These are phyloP conservation scores for Acacia concinna DNA, from an alignment of 331 rosid genomes.

Conservation along the genomic window DNA sequence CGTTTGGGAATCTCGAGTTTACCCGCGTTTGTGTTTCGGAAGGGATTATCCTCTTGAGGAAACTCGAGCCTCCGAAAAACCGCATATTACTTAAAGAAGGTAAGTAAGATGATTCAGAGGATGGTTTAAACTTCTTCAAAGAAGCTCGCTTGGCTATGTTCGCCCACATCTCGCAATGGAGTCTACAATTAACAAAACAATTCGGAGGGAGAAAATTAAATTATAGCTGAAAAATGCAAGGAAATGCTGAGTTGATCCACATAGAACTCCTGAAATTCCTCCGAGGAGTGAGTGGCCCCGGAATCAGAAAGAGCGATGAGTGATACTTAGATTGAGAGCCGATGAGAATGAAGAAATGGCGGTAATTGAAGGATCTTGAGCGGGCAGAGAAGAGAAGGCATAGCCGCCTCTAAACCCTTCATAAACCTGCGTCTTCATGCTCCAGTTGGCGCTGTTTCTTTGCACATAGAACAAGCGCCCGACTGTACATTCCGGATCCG, in stretches of 20 bases:
- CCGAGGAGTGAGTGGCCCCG: neutral
- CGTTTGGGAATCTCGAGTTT: conserved; percentile 7
- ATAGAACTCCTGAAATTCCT: neutral
- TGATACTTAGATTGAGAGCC: neutral
- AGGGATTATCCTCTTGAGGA: conserved; percentile 32
- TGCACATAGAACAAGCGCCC: neutral
- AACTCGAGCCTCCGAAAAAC: conserved; percentile 19
- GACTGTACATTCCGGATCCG: neutral
- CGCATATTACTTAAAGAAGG: conserved; percentile 32
- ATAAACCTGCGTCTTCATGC: conserved; percentile 52
- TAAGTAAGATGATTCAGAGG: conserved; percentile 14
- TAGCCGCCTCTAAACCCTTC: conserved; percentile 83
- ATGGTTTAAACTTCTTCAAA: conserved; percentile 35
- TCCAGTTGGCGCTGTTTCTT: neutral
- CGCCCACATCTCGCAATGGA: conserved; percentile 59
- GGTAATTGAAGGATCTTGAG: neutral
- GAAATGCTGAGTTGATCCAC: neutral
- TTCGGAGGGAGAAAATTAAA: neutral
- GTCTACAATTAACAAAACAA: neutral
- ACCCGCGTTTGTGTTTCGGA: neutral
- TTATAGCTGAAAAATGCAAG: conserved; percentile 13
- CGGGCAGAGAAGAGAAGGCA: neutral
- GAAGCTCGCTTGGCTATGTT: conserved; percentile 53
- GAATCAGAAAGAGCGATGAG: neutral
- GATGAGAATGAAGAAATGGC: neutral